Percentiles rank a stretch among this genome's conserved stretches.
phyloP scores from a whole-genome alignment of 441 rosid species.

The Kokia cookei region DNA sequence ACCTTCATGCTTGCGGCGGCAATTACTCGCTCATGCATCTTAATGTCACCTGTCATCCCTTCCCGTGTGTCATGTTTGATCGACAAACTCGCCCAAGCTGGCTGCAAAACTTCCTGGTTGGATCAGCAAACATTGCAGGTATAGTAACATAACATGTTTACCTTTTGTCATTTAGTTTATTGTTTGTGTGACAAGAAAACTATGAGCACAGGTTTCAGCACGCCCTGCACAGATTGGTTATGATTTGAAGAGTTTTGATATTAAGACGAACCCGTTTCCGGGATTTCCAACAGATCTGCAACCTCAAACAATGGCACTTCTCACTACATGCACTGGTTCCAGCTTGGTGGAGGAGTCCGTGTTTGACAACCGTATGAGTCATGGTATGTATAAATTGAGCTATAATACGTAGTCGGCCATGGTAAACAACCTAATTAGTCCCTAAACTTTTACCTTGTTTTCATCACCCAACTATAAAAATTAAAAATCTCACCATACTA shows the following conservation, averaged over 20 bases:
- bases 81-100: conserved; percentile 14
- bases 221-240: not conserved
- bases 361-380: conserved; percentile 27
- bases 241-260: conserved; percentile 19
- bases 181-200: not conserved
- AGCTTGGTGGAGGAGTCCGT: conserved; percentile 25
- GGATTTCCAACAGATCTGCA: conserved; percentile 35
- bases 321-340: conserved; percentile 24
- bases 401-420: not conserved
- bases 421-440: too few species aligned
- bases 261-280: conserved; percentile 30
- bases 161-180: not conserved
- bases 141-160: not conserved
- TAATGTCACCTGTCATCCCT: conserved; percentile 21
- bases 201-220: conserved; percentile 18
- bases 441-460: too few species aligned
- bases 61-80: conserved; percentile 16
- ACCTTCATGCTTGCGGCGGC: conserved; percentile 32
- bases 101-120: conserved; percentile 21
- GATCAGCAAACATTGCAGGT: conserved; percentile 13
- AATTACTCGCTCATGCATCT: conserved; percentile 30
- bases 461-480: too few species aligned
- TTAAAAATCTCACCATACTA: too few species aligned
- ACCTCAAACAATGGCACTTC: conserved; percentile 28
- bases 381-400: conserved; percentile 17